A percentile compares a stretch with the other conserved stretches of the same genome.
phyloP scores from a whole-genome alignment of 495 filamentous ascomycete species.

The Copromyces sp. region DNA sequence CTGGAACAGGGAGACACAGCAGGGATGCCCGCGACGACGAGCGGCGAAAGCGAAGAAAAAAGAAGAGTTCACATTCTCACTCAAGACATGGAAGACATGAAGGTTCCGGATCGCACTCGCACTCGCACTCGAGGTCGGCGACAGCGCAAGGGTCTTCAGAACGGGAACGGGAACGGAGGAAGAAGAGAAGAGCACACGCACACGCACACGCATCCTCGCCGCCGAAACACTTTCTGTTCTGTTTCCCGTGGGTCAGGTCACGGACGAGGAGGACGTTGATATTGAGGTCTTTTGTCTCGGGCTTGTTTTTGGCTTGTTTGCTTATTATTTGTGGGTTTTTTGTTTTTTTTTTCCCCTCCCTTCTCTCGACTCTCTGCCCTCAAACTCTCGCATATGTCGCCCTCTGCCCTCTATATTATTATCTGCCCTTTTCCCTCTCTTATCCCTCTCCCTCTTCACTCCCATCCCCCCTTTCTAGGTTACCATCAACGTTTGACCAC shows the following conservation, averaged over 20 bases:
- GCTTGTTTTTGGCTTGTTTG: slow-evolving; percentile 41
- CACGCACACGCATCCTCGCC: background rate
- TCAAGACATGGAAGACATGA: background rate
- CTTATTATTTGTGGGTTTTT: slow-evolving; percentile 49
- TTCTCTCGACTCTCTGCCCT: no score
- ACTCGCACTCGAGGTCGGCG: background rate
- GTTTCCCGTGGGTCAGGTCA: slow-evolving; percentile 44
- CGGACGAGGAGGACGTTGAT: slow-evolving; percentile 44
- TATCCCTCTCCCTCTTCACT: no score
- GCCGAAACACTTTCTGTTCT: slow-evolving; percentile 37
- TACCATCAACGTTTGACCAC: background rate
- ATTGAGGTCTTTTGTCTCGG: slow-evolving; percentile 47
- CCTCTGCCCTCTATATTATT: no score
- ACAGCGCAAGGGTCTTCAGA: background rate
- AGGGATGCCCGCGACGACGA: background rate
- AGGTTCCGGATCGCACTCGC: background rate
- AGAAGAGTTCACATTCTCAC: background rate
- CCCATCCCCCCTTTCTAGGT: no score
- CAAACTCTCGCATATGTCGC: no score
- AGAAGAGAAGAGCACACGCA: background rate
- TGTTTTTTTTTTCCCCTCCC: no score
- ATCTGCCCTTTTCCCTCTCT: no score
- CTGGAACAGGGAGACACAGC: background rate
- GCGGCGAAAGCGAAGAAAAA: slow-evolving; percentile 1
- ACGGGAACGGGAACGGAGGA: background rate